Evolutionary conservation across 1,284 basidiomycete species (phyloP).

Genomic region (Albatrellus sp.): DNA sequence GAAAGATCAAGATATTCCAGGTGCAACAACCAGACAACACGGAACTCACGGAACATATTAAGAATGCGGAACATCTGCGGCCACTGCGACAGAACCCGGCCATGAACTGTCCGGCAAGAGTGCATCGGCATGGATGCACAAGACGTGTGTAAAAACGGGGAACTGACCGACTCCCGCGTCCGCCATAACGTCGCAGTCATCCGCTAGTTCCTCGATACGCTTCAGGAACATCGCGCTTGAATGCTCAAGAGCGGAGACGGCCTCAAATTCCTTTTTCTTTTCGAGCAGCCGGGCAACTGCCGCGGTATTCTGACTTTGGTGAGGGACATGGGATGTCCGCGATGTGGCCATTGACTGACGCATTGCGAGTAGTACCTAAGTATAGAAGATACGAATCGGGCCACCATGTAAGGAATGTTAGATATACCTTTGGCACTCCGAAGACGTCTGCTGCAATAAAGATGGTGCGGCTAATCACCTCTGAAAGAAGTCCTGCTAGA

Average conservation of each 20-base stretch:
- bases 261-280: constrained; percentile 71
- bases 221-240: constrained; percentile 50
- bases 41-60: constrained; percentile 46
- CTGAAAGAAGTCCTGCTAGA: no score
- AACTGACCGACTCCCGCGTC: constrained; percentile 53
- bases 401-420: no score
- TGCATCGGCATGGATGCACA: constrained; percentile 4
- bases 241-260: constrained; percentile 57
- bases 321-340: constrained; percentile 33
- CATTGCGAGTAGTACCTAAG: constrained; percentile 29
- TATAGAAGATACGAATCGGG: no score
- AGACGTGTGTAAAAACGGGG: not conserved
- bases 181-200: constrained; percentile 66
- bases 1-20: constrained; percentile 5
- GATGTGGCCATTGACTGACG: constrained; percentile 41
- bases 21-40: not conserved
- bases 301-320: constrained; percentile 32
- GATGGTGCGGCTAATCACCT: no score
- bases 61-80: constrained; percentile 71
- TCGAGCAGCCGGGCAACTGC: constrained; percentile 45
- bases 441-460: no score
- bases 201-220: constrained; percentile 52
- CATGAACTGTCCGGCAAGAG: constrained; percentile 38
- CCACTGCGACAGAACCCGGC: constrained; percentile 69
- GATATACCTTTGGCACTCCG: no score